Base-by-base conservation (phyloP, 2,329 filamentous ascomycete genomes). In the Alternaria incomplexa region DNA sequence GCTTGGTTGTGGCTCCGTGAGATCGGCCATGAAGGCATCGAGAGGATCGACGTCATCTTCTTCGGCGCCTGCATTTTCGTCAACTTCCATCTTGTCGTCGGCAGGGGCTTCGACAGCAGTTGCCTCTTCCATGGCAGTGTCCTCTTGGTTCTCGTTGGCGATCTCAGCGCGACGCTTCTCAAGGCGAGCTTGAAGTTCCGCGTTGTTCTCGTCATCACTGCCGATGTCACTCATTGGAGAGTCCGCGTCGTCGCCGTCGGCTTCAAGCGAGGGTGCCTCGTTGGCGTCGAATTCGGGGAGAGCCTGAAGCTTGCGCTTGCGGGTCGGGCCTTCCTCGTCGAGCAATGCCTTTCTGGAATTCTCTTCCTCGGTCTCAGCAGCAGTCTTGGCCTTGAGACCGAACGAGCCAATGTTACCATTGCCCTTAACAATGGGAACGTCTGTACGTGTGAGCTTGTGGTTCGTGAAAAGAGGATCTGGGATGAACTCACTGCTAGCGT, bases 1-100 rank as follows among this genome's bases (percentile, higher is more conserved):
- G 65, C 54, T 78, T 53, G 79, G 79, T 56, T 80, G 64, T 10
- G 68, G 48, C 51, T 76, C 73, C 59, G 73, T 46, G 53, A 91
- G 84, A 64, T 87, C 88, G 56, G 89, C 91, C 96, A 99, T 99
- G 83, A 96, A 99, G n/a, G 93, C 95, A 82, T 99, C 96, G 40
- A 99, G 84, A 8, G 96, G 93, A 78, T 99, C 96, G 36, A 96
- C 82, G 30, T 92, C 88, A 48, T 93, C 92, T 58, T 93, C 90
- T 59, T 89, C 85, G 30, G 82, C 79, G 66, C 70, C 74, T 71
- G 70, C 69, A 55, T 63, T 66, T 57, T 73, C 81, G 68, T 89
- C 88, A 62, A 88, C 81, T 26, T 89, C 85, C 87, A 90, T 90
- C 32, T 62, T 53, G 60, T 81, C 74, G 32, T 86, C 84, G 54